Conservation (phyloP, 2,329 filamentous ascomycete genomes). For the Colletotrichum eremochloae region DNA sequence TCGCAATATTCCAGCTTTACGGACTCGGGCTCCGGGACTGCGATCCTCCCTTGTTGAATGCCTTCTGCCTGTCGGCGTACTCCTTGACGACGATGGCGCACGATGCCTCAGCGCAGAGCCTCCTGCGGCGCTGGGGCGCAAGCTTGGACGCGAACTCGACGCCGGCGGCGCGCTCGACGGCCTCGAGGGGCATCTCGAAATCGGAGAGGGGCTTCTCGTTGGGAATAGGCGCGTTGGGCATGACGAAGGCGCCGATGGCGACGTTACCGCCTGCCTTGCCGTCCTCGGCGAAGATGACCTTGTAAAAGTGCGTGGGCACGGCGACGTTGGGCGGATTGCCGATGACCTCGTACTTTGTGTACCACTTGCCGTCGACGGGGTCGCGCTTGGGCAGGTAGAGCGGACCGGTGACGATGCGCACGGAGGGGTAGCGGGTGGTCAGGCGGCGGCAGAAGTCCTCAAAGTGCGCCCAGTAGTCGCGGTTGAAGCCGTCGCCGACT, state of each 20-base stretch:
- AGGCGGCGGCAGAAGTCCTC: constrained; percentile 95
- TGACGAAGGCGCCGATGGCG: constrained; percentile 91
- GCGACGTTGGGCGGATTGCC: constrained; percentile 93
- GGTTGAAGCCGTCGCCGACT: constrained; percentile 97
- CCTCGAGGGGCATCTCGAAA: constrained; percentile 95
- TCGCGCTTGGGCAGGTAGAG: constrained; percentile 92
- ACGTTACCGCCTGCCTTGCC: constrained; percentile 78
- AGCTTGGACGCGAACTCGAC: constrained; percentile 90
- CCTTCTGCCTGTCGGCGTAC: constrained; percentile 74
- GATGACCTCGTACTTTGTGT: constrained; percentile 95
- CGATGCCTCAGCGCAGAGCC: constrained; percentile 86
- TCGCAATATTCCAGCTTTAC: constrained; percentile 7
- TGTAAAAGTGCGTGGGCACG: constrained; percentile 99
- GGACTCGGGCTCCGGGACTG: constrained; percentile 43
- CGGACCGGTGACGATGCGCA: constrained; percentile 93
- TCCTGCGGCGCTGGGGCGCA: constrained; percentile 78
- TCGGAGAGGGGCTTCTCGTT: constrained; percentile 90
- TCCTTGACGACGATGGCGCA: constrained; percentile 89
- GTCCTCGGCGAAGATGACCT: constrained; percentile 97
- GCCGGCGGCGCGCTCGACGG: constrained; percentile 90
- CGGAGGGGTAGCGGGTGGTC: constrained; percentile 83
- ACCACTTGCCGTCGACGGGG: constrained; percentile 89
- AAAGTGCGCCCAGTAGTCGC: constrained; percentile 99
- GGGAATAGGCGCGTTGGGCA: constrained; percentile 90
- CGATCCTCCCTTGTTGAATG: constrained; percentile 60